These are phyloP conservation scores for Umbelopsis sp. DNA, from an alignment of 371 early-diverging fungal species.

Conservation along the genomic window DNA sequence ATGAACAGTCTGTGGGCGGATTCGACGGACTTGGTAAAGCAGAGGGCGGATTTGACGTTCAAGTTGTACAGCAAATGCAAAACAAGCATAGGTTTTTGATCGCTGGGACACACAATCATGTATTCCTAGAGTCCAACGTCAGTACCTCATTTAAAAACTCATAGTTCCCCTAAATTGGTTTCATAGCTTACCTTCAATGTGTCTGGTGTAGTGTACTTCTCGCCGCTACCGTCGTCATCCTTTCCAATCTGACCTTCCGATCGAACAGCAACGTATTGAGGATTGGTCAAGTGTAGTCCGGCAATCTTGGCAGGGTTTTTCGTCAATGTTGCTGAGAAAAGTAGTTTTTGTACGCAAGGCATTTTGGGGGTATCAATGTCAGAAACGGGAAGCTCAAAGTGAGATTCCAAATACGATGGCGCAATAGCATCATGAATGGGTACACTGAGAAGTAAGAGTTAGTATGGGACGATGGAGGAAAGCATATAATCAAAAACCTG, in stretches of 20 bases:
- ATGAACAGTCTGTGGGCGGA: conserved; percentile 78
- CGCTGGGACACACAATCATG: conserved; percentile 63
- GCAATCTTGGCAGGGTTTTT: conserved; percentile 93
- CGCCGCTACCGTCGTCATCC: conserved; percentile 40
- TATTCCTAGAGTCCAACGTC: conserved; percentile 48
- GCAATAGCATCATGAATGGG: conserved; percentile 60
- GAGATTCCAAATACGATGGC: conserved; percentile 51
- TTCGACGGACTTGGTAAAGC: conserved; percentile 90
- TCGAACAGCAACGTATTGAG: conserved; percentile 74
- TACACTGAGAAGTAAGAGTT: conserved; percentile 31
- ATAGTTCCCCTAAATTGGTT: neutral
- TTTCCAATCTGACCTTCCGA: conserved; percentile 25
- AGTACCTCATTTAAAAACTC: neutral
- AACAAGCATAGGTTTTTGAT: conserved; percentile 76
- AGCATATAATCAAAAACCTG: neutral
- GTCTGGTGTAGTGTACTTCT: conserved; percentile 64
- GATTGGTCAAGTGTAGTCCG: conserved; percentile 75
- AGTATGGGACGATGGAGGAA: neutral
- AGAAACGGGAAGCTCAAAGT: conserved; percentile 48
- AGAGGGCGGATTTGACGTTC: conserved; percentile 70
- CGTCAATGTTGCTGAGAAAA: conserved; percentile 94
- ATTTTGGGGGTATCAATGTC: conserved; percentile 60
- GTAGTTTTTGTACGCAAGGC: conserved; percentile 76
- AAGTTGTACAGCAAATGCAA: conserved; percentile 75
- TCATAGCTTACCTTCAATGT: conserved; percentile 51